Evolutionary conservation across 257 asterid genomes (phyloP).

Genomic region (Solanum sitiens): DNA sequence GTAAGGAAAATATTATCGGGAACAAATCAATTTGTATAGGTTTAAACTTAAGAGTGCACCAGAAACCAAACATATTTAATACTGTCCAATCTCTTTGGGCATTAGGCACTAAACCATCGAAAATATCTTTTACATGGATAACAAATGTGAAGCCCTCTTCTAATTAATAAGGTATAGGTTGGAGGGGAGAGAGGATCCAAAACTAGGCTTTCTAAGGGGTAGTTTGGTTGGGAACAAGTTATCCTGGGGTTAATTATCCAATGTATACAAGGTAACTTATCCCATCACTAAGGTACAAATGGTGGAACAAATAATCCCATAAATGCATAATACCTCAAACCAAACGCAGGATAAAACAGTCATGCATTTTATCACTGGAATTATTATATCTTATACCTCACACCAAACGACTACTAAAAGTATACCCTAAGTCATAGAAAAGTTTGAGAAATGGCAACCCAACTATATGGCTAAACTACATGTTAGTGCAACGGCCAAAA

Average conservation of each 20-base stretch:
- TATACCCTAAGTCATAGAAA: not conserved
- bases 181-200: not conserved
- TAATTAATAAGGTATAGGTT: not conserved
- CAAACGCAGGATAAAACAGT: too few species aligned
- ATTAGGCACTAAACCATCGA: not conserved
- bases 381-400: too few species aligned
- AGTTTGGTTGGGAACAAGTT: too few species aligned
- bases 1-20: not conserved
- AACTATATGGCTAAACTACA: too few species aligned
- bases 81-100: not conserved
- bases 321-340: too few species aligned
- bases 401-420: not conserved
- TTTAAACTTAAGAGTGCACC: not conserved
- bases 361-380: too few species aligned
- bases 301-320: too few species aligned
- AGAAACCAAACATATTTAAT: not conserved
- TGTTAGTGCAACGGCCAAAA: too few species aligned
- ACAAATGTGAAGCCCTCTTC: not conserved
- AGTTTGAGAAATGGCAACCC: not conserved
- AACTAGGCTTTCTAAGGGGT: not conserved
- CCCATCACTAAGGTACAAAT: too few species aligned
- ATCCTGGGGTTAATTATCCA: too few species aligned
- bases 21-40: not conserved
- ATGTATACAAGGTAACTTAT: too few species aligned
- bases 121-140: not conserved